A percentile compares a stretch with the other conserved stretches of the same genome.
These are phyloP conservation scores for Penicillium corylophilum DNA, from an alignment of 2,329 filamentous ascomycete species.

Conservation along the genomic window DNA sequence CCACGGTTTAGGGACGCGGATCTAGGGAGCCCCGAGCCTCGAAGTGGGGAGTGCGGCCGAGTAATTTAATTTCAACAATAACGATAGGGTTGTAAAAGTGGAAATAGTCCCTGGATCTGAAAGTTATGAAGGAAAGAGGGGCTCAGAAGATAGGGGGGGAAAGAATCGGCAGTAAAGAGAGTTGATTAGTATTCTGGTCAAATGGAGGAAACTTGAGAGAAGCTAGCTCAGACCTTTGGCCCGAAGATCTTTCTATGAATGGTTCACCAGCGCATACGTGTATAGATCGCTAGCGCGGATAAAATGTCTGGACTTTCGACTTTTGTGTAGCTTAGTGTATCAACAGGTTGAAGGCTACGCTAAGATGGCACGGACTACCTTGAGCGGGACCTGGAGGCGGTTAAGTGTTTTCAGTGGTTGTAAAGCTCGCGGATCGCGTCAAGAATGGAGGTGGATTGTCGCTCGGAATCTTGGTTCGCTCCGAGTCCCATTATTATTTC, in stretches of 20 bases:
- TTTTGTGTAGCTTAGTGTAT: not conserved
- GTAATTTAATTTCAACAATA: not conserved
- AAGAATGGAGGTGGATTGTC: not conserved
- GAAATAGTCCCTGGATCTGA: too few species aligned
- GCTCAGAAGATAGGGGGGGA: not conserved
- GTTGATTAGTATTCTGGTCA: not conserved
- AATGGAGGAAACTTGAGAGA: not conserved
- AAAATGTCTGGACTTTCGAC: slow-evolving; percentile 1
- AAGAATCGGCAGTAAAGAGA: not conserved
- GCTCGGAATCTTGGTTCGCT: not conserved
- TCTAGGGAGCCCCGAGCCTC: slow-evolving; percentile 6
- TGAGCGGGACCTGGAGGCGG: not conserved
- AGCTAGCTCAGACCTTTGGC: not conserved
- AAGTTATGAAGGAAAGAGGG: too few species aligned
- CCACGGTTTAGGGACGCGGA: slow-evolving; percentile 8
- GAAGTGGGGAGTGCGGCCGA: slow-evolving; percentile 4
- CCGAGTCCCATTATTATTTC: not conserved
- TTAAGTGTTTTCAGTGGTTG: not conserved
- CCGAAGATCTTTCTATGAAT: not conserved
- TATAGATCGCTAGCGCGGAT: slow-evolving; percentile 9
- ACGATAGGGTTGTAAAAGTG: not conserved
- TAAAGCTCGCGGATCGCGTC: not conserved
- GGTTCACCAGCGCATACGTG: not conserved
- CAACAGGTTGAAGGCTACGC: not conserved
- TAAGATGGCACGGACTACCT: not conserved